These are phyloP conservation scores for Backusella parvicylindrica DNA, from an alignment of 192 early-diverging fungal genomes.

Conservation along the genomic window DNA sequence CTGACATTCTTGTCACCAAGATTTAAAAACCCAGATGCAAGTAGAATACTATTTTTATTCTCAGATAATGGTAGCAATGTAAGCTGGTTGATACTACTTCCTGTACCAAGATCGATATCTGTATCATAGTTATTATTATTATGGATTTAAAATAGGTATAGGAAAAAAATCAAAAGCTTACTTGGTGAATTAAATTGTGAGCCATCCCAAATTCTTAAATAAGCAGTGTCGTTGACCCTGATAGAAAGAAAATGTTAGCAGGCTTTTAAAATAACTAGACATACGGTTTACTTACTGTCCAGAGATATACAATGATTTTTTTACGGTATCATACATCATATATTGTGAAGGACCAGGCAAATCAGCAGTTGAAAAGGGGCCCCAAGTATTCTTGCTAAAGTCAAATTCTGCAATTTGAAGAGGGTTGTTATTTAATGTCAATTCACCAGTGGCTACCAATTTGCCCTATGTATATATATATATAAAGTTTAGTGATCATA, in stretches of 20 bases:
- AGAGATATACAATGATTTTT: conserved; percentile 25
- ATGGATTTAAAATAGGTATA: not conserved
- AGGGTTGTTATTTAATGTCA: conserved; percentile 9
- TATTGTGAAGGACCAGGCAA: conserved; percentile 9
- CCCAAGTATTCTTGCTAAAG: conserved; percentile 9
- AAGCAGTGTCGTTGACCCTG: not conserved
- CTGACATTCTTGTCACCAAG: conserved; percentile 36
- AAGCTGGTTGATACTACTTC: conserved; percentile 18
- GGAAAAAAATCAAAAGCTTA: not conserved
- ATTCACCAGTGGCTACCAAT: conserved; percentile 19
- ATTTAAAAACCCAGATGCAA: conserved; percentile 44
- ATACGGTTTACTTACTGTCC: conserved; percentile 30
- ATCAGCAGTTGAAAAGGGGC: not conserved
- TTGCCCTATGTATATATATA: conserved; percentile 1
- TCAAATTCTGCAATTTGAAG: conserved; percentile 10
- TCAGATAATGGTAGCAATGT: not conserved
- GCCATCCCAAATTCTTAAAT: conserved; percentile 18
- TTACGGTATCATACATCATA: conserved; percentile 7
- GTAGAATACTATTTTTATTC: conserved; percentile 24
- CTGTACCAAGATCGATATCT: conserved; percentile 8
- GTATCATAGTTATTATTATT: not conserved
- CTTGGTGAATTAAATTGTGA: conserved; percentile 3
- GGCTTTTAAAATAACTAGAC: not conserved
- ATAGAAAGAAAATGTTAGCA: not conserved
- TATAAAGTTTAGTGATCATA: not conserved